Conservation (phyloP, 192 early-diverging fungal species). For the Podila epigama region DNA sequence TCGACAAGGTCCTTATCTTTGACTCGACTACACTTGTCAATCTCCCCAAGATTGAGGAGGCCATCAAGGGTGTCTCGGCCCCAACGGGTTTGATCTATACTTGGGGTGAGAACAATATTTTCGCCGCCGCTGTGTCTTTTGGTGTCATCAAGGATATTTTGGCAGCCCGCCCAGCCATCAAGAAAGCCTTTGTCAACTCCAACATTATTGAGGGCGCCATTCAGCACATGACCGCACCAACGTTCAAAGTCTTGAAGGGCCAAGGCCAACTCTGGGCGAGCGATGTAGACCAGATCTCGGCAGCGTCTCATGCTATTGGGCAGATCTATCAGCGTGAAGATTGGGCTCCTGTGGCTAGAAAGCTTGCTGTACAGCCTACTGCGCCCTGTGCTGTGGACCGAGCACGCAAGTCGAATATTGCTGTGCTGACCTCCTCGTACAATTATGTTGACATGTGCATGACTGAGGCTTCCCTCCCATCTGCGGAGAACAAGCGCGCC, state of each 20-base stretch:
- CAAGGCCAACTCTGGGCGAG: constrained; percentile 49
- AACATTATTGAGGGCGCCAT: constrained; percentile 22
- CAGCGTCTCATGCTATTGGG: constrained; percentile 40
- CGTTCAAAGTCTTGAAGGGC: constrained; percentile 9
- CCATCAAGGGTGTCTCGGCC: neutral
- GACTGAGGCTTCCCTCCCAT: constrained; percentile 50
- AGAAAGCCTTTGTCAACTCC: neutral
- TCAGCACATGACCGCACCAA: constrained; percentile 3
- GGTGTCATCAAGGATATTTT: constrained; percentile 10
- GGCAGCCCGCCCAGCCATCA: neutral
- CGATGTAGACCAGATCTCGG: constrained; percentile 50
- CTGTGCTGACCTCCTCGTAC: constrained; percentile 60
- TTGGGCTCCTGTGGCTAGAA: constrained; percentile 47
- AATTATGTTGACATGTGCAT: constrained; percentile 64
- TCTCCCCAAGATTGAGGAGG: constrained; percentile 20
- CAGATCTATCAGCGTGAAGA: constrained; percentile 56
- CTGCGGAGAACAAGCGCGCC: constrained; percentile 59
- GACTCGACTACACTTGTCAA: constrained; percentile 42
- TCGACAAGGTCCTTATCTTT: constrained; percentile 43
- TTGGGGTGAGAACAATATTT: constrained; percentile 29
- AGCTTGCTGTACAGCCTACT: constrained; percentile 29
- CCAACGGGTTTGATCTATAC: constrained; percentile 11
- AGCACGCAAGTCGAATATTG: constrained; percentile 28
- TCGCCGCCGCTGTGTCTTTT: constrained; percentile 23
- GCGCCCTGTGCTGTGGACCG: constrained; percentile 24